Conservation (phyloP, 31 red algal species). For the Endocladia muricata region DNA sequence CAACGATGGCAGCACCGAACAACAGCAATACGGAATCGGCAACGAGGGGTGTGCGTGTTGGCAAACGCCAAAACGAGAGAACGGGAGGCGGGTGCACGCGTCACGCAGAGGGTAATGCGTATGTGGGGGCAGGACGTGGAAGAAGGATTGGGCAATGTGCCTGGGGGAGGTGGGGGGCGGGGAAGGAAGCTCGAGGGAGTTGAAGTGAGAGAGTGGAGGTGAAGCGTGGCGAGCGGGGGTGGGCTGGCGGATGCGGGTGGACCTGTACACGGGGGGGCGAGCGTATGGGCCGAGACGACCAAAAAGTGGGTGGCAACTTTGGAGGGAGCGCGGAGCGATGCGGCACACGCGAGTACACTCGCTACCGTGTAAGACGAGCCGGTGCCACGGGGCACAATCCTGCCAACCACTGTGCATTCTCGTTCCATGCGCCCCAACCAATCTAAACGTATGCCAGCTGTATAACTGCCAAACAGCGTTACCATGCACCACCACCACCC, state of each 20-base stretch:
- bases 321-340: neutral
- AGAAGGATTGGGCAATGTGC: neutral
- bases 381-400: neutral
- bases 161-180: conserved; percentile 9
- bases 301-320: neutral
- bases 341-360: neutral
- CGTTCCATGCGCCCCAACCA: neutral
- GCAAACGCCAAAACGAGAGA: too few species aligned
- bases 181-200: neutral
- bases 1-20: too few species aligned
- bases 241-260: conserved; percentile 8
- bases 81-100: neutral
- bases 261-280: neutral
- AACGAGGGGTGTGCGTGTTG: neutral
- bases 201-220: too few species aligned
- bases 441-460: too few species aligned
- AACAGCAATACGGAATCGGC: too few species aligned
- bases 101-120: neutral
- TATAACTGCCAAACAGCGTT: neutral
- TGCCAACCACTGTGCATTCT: neutral
- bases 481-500: neutral
- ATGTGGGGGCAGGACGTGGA: neutral
- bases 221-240: neutral
- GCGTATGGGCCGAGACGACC: neutral
- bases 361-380: neutral